Percentiles rank a stretch among this genome's conserved stretches.
Evolutionary conservation across 1,284 basidiomycete species (phyloP).

Genomic region (Tausonia pullulans): DNA sequence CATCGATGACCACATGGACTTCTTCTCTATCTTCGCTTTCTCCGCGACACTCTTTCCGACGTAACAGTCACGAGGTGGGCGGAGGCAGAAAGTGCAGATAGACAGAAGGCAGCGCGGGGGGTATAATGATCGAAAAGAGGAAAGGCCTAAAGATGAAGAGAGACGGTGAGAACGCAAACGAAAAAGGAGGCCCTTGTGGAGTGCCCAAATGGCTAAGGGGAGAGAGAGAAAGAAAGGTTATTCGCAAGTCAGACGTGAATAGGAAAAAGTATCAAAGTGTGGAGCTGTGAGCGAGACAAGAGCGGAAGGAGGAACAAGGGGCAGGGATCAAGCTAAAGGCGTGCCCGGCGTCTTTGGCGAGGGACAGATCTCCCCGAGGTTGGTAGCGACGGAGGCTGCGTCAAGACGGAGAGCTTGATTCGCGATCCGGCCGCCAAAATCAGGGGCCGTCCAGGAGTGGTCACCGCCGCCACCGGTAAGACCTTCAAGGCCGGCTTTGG

Average conservation of each 20-base stretch:
- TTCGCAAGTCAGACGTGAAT: too few species aligned
- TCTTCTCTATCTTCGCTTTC: too few species aligned
- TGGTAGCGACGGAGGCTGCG: neutral
- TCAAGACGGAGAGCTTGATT: neutral
- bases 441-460: neutral
- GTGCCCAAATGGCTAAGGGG: too few species aligned
- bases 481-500: constrained; percentile 77
- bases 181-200: neutral
- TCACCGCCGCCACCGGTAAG: constrained; percentile 14
- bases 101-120: neutral
- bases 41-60: too few species aligned
- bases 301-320: neutral
- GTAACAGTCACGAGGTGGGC: too few species aligned
- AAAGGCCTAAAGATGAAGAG: neutral
- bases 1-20: too few species aligned
- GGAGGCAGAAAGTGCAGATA: too few species aligned
- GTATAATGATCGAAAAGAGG: neutral
- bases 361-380: neutral
- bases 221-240: too few species aligned
- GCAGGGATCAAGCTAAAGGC: too few species aligned
- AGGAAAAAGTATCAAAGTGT: too few species aligned
- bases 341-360: neutral
- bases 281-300: neutral
- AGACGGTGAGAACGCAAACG: neutral
- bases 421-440: neutral